Evolutionary conservation across 768 basidiomycete species (phyloP).

Genomic region (Boletus pseudopeckii): DNA sequence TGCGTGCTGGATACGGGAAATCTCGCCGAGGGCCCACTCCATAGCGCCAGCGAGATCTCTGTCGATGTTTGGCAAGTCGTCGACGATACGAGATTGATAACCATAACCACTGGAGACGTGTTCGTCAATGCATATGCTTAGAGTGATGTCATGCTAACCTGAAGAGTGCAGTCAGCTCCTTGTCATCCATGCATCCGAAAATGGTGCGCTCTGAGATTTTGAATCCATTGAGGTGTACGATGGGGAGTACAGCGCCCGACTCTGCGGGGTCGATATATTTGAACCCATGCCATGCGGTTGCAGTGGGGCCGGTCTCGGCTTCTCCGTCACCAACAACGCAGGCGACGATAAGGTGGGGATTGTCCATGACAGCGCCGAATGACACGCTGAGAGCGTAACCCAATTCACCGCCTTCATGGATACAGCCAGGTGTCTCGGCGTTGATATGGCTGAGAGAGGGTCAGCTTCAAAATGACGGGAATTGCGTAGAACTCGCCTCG

Average conservation of each 20-base stretch:
- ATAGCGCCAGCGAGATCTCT: constrained; percentile 76
- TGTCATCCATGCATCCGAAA: constrained; percentile 87
- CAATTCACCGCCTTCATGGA: constrained; percentile 90
- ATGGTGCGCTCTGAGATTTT: constrained; percentile 91
- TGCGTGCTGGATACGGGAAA: constrained; percentile 72
- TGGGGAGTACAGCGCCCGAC: constrained; percentile 88
- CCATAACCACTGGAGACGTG: constrained; percentile 60
- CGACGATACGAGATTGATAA: constrained; percentile 85
- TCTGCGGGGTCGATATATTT: constrained; percentile 91
- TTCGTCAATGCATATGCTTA: background rate
- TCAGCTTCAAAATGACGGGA: background rate
- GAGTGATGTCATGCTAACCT: constrained; percentile 38
- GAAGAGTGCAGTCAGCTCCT: constrained; percentile 73
- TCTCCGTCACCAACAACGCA: constrained; percentile 90
- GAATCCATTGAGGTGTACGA: constrained; percentile 85
- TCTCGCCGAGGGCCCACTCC: constrained; percentile 76
- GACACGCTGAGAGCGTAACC: constrained; percentile 85
- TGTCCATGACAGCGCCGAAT: constrained; percentile 90
- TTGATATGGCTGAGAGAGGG: constrained; percentile 57
- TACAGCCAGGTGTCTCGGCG: constrained; percentile 82
- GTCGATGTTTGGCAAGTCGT: constrained; percentile 63
- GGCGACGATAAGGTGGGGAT: constrained; percentile 76
- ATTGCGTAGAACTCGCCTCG: constrained; percentile 44
- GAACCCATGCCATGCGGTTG: constrained; percentile 78
- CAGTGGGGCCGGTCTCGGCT: constrained; percentile 77